Evolutionary conservation across 148 eudicot species (phyloP), one percentile per base, ranked within the genome.

Genomic region (Pouteria glomerata): DNA sequence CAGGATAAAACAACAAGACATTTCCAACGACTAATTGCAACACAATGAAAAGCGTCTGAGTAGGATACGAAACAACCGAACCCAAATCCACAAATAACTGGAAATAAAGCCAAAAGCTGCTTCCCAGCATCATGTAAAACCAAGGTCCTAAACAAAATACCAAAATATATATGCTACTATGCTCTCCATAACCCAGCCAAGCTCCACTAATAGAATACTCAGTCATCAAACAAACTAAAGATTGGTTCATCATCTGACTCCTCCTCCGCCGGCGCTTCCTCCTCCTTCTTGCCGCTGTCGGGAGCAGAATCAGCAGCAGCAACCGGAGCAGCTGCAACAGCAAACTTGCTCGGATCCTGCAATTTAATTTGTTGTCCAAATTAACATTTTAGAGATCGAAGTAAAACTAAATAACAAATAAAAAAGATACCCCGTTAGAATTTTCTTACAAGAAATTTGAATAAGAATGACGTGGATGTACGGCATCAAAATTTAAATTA

Each of bases 321-420:
- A 0, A 78, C 78, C 8, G 76, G 62, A 23, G 79, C 86, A n/a
- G 35, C 66, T 6, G 79, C 83, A 52, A 51, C 83, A 10, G 75
- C 83, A 71, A 87, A 85, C 77, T 87, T 84, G 81, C 79, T 75
- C 24, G 83, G 88, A 67, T 78, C 86, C 88, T 82, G 77, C 72
- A 39, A 11, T n/a, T 62, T 31, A 16, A 21, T 21, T 47, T 7
- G 23, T 34, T 33, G 68, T n/a, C 55, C n/a, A 42, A 26, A 0
- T 50, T 15, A 21, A 39, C 39, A 31, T 2, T 14, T 7, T 6
- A n/a, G 24, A 34, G 1, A n/a, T 19, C 6, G 12, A 0, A 45
- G 50, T 10, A 6, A 59, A 6, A 12, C 8, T 2, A 57, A 56
- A 19, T 2, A 5, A 44, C 2, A 44, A 44, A n/a, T n/a, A n/a